These are phyloP conservation scores for Cynanchum wilfordii DNA, from an alignment of 257 asterid genomes.

Conservation along the genomic window DNA sequence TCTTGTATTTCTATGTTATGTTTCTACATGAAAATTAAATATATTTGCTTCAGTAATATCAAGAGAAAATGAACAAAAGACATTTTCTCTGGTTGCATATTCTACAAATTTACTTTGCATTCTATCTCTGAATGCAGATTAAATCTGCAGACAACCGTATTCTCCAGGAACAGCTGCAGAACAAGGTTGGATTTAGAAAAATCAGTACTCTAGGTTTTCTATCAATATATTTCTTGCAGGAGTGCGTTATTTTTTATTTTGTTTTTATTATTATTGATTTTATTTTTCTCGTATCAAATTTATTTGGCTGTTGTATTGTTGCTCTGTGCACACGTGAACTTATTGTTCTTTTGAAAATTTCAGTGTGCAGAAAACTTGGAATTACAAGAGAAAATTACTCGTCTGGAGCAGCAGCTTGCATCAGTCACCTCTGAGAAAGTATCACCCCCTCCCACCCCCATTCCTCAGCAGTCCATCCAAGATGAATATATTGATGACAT, in stretches of 20 bases:
- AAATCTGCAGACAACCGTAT: constrained; percentile 88
- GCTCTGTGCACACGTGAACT: not conserved
- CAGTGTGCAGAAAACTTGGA: constrained; percentile 80
- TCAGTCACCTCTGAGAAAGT: constrained; percentile 37
- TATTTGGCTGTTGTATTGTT: not conserved
- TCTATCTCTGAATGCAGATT: constrained; percentile 54
- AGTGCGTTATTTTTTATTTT: not conserved
- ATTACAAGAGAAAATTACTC: constrained; percentile 48
- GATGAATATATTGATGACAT: constrained; percentile 60
- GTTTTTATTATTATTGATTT: not conserved
- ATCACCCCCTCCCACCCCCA: constrained; percentile 32
- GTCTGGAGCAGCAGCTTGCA: constrained; percentile 67
- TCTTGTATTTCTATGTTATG: constrained; percentile 2
- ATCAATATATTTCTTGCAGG: not conserved
- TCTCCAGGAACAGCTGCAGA: constrained; percentile 90
- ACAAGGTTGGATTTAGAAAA: constrained; percentile 43
- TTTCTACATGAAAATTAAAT: not conserved
- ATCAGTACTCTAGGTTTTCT: not conserved
- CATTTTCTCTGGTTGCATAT: not conserved
- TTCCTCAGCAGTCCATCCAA: constrained; percentile 40
- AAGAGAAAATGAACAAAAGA: not conserved
- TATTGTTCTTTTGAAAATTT: constrained; percentile 25
- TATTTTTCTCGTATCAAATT: constrained; percentile 10
- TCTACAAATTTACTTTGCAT: constrained; percentile 22
- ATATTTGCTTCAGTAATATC: constrained; percentile 6